phyloP scores from a whole-genome alignment of 176 grass and related monocot species.

The Bonia amplexicaulis region DNA sequence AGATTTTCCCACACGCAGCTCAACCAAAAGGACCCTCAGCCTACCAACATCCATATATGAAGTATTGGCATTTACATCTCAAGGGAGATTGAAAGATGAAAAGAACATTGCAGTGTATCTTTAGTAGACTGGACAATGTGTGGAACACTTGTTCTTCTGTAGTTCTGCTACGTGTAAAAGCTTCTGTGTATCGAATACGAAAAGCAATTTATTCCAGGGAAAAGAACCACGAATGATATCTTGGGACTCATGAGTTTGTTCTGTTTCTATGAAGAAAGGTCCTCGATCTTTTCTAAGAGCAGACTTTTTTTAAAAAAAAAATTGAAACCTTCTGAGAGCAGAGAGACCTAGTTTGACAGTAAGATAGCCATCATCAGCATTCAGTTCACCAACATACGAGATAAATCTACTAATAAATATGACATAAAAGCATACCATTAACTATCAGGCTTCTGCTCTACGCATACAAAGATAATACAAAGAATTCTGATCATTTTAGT shows the following conservation, averaged over 20 bases:
- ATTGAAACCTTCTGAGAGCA: too few species aligned
- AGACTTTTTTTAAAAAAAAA: too few species aligned
- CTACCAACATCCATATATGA: conserved; percentile 34
- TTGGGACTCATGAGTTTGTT: neutral
- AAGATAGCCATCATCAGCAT: neutral
- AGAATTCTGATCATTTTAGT: neutral
- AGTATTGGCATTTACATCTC: conserved; percentile 35
- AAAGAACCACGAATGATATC: neutral
- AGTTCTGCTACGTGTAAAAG: neutral
- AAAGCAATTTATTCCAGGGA: neutral
- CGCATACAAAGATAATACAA: neutral
- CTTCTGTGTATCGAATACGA: neutral
- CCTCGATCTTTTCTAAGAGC: neutral
- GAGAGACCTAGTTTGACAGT: neutral
- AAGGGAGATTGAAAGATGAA: conserved; percentile 38
- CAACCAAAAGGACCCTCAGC: too few species aligned
- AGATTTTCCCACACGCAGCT: too few species aligned
- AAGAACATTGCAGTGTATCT: neutral
- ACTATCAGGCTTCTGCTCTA: neutral
- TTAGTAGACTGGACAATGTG: neutral
- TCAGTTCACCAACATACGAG: neutral
- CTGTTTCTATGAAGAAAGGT: neutral
- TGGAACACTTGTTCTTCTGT: neutral
- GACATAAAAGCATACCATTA: neutral
- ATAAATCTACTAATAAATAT: neutral